Evolutionary conservation across 805 yeast species (phyloP).

Genomic region (Alloascoidea hylecoeti): DNA sequence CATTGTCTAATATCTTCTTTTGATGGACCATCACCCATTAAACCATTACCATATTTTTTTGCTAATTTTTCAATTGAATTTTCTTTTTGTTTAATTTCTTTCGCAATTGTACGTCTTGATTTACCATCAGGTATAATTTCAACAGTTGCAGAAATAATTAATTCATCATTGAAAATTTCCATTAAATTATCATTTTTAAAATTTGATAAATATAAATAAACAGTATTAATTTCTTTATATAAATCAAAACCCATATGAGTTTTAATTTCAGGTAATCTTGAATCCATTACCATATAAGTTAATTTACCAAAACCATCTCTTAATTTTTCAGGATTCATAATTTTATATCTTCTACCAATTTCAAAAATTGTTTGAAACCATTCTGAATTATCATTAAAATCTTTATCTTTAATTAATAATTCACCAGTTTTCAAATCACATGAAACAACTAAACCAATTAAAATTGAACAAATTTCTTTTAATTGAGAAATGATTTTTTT

Average conservation of each 20-base stretch:
- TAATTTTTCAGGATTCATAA: slow-evolving; percentile 77
- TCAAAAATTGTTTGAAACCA: slow-evolving; percentile 67
- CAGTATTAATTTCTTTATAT: slow-evolving; percentile 58
- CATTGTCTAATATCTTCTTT: slow-evolving; percentile 60
- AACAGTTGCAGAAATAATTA: slow-evolving; percentile 48
- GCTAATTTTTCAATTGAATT: slow-evolving; percentile 51
- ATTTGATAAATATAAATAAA: slow-evolving; percentile 29
- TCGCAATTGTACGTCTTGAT: slow-evolving; percentile 35
- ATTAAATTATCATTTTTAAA: slow-evolving; percentile 19
- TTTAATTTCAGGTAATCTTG: slow-evolving; percentile 55
- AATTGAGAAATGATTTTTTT: slow-evolving; percentile 60
- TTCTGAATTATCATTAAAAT: slow-evolving; percentile 52
- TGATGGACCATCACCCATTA: slow-evolving; percentile 20
- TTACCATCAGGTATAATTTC: slow-evolving; percentile 51
- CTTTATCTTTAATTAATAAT: slow-evolving; percentile 40
- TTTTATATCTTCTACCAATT: slow-evolving; percentile 68
- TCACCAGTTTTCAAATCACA: slow-evolving; percentile 62
- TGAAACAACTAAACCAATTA: slow-evolving; percentile 69
- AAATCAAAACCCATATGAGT: slow-evolving; percentile 65
- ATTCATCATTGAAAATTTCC: slow-evolving; percentile 39
- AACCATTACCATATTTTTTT: slow-evolving; percentile 23
- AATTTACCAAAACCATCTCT: slow-evolving; percentile 67
- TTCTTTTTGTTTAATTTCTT: slow-evolving; percentile 53
- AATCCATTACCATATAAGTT: slow-evolving; percentile 79
- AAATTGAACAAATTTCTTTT: slow-evolving; percentile 63